Conservation (phyloP, 2,329 filamentous ascomycete species). For the Stachybotrys echinatus region DNA sequence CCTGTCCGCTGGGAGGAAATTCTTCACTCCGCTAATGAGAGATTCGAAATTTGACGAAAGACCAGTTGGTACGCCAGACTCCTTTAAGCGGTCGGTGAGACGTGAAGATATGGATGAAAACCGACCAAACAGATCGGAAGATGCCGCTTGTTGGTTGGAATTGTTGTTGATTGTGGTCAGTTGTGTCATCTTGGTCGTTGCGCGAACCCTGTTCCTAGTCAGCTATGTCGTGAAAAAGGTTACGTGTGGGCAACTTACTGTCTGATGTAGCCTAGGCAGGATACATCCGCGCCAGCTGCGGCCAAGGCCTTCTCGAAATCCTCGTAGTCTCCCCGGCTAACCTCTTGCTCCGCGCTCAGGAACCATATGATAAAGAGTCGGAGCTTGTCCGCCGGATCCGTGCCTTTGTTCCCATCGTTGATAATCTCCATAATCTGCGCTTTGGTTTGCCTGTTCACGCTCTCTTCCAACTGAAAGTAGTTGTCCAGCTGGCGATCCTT, state of each 20-base stretch:
- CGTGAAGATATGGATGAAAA: conserved; percentile 90
- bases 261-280: conserved; percentile 78
- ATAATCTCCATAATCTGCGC: conserved; percentile 83
- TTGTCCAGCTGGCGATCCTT: conserved; percentile 94
- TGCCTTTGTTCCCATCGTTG: conserved; percentile 75
- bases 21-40: conserved; percentile 93
- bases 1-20: conserved; percentile 92
- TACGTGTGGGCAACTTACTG: conserved; percentile 49
- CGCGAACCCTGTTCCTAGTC: conserved; percentile 60
- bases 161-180: conserved; percentile 84
- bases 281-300: conserved; percentile 68
- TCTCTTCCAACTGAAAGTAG: conserved; percentile 93
- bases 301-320: conserved; percentile 81
- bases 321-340: conserved; percentile 75
- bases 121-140: conserved; percentile 82
- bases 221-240: conserved; percentile 11
- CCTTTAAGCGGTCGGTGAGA: conserved; percentile 89
- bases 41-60: conserved; percentile 81
- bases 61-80: conserved; percentile 69
- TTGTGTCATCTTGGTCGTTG: conserved; percentile 97
- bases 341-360: conserved; percentile 85
- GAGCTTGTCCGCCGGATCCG: conserved; percentile 80
- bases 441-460: conserved; percentile 85
- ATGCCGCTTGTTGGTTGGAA: conserved; percentile 52
- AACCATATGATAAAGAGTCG: conserved; percentile 97